Evolutionary conservation across 441 rosid species (phyloP), one percentile per base, ranked within the genome.

Genomic region (Jatropha multifida): DNA sequence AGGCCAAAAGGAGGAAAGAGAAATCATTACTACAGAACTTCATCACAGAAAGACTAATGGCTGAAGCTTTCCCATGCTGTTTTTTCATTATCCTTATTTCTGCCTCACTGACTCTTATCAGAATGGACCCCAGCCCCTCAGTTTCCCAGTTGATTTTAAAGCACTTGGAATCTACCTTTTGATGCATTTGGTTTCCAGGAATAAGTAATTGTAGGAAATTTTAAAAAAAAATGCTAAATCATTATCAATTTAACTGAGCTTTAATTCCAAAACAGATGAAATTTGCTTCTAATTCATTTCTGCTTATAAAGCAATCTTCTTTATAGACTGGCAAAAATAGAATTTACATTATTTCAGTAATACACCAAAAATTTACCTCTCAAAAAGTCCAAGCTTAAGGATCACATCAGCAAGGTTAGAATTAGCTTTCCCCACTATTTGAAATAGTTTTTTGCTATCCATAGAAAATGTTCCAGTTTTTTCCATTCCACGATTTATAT

Each of bases 321-420:
- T 20, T 17, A 69, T 10, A 38, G 27, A 52, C 20, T 20, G 4
- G 32, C n/a, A 0, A 71, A 12, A 42, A 78, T 41, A 54, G 18
- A 48, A 13, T 2, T 46, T 13, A 37, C 13, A 71, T 14, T 20
- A 52, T 12, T 42, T 54, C 54, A 69, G 7, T 18, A 72, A 23
- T 37, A 59, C 71, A 67, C 40, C 41, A 65, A 69, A 58, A 51
- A 17, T n/a, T 79, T 86, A 94, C 99, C 98, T 95, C 85, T 95
- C 99, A 83, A 95, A 95, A 76, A 93, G 97, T 76, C 99, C 98
- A 40, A 95, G 96, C 88, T 89, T 95, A 70, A 93, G 89, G 84
- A 95, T 95, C 71, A 95, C 98, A 83, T 93, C 99, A 82, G 97
- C 98, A 54, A 93, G 93, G 77, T 91, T 90, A 65, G 96, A 92